These are phyloP conservation scores for Pseudogymnoascus sp. DNA, from an alignment of 2,329 filamentous ascomycete species.

Conservation along the genomic window DNA sequence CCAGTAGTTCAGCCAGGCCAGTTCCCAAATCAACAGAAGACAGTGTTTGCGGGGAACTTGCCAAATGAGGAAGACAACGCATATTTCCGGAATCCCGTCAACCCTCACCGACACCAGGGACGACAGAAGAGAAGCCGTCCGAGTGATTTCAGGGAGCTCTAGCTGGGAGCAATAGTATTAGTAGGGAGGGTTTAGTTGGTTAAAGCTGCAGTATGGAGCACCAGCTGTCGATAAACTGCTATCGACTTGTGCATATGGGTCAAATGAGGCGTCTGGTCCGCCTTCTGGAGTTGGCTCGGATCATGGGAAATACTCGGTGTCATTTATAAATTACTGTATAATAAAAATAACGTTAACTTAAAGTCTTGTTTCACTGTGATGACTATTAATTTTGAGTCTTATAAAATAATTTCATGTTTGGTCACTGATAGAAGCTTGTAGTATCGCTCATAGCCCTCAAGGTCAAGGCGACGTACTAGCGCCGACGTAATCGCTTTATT, in stretches of 20 bases:
- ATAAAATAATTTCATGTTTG: background rate
- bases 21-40: conserved; percentile 50
- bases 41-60: conserved; percentile 38
- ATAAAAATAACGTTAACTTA: background rate
- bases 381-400: background rate
- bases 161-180: background rate
- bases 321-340: conserved; percentile 3
- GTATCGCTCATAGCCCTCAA: background rate
- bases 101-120: conserved; percentile 83
- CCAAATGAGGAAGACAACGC: conserved; percentile 72
- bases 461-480: background rate
- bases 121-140: conserved; percentile 71
- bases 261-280: conserved; percentile 3
- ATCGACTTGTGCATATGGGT: conserved; percentile 1
- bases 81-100: conserved; percentile 93
- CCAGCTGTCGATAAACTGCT: conserved; percentile 2
- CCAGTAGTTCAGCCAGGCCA: conserved; percentile 17
- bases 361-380: background rate
- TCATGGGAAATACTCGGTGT: background rate
- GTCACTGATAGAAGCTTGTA: background rate
- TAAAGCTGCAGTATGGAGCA: conserved; percentile 3
- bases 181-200: background rate
- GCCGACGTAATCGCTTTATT: conserved; percentile 4
- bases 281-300: background rate
- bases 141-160: conserved; percentile 85